A percentile compares a stretch with the other conserved stretches of the same genome.
Evolutionary conservation across 2,329 filamentous ascomycete genomes (phyloP).

Genomic region (Exophiala spinifera): DNA sequence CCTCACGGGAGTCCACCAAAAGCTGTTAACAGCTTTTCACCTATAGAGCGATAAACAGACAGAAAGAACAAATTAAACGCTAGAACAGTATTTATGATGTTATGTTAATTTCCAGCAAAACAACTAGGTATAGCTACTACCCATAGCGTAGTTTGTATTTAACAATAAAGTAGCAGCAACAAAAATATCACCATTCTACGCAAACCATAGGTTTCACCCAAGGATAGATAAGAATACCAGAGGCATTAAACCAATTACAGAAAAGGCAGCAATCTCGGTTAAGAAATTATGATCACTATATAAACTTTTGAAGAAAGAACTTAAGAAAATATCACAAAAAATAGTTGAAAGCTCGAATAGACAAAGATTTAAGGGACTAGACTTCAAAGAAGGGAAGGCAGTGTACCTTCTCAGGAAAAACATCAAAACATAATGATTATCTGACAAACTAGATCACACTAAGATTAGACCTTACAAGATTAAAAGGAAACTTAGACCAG

Average conservation of each 20-base stretch:
- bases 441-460: conserved; percentile 13
- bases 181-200: conserved; percentile 9
- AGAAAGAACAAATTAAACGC: conserved; percentile 20
- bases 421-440: conserved; percentile 17
- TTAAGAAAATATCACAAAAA: conserved; percentile 8
- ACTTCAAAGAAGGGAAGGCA: background rate
- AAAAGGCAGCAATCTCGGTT: conserved; percentile 5
- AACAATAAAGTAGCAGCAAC: conserved; percentile 3
- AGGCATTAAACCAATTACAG: background rate
- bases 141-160: conserved; percentile 1
- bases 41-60: conserved; percentile 16
- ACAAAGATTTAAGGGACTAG: conserved; percentile 11
- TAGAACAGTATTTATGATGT: conserved; percentile 18
- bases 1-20: conserved; percentile 5
- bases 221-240: conserved; percentile 3
- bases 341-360: conserved; percentile 1
- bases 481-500: conserved; percentile 10
- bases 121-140: conserved; percentile 10
- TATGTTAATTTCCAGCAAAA: conserved; percentile 23
- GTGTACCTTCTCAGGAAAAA: conserved; percentile 15
- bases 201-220: conserved; percentile 12
- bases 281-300: conserved; percentile 5
- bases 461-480: conserved; percentile 14
- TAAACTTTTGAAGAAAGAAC: conserved; percentile 2
- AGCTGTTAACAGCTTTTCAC: conserved; percentile 15